Evolutionary conservation across 1,284 basidiomycete species (phyloP), one percentile per base, ranked within the genome.

Genomic region (Puccinia triticina): DNA sequence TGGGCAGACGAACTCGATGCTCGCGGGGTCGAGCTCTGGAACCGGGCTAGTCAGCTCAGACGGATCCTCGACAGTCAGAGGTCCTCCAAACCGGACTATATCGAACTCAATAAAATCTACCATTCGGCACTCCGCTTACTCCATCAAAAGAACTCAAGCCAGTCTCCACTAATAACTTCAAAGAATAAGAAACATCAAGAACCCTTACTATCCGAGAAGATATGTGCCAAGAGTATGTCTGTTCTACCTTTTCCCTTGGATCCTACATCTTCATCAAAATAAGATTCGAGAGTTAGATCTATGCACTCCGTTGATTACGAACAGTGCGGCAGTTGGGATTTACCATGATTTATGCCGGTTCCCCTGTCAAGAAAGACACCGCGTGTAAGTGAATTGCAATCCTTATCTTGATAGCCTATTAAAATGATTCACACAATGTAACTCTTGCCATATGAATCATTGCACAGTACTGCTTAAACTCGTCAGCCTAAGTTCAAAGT

Each of bases 11-110:
- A 82, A 34, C 73, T 82, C 14, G 81, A 82, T 71, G 14, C 46
- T 16, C 59, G 46, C 12, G 81, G 81, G n/a, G 81, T 82, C 5
- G 73, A 82, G 53, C 53, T 82, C 26, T 82, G 81, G 81, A 82
- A 82, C 57, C 73, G 72, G 14, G 72, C 81, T 11, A 76, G 73
- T 69, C 57, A 59, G 34, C 40, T 82, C 14, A 82, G 64, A 59
- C 69, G 78, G 11, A 34, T 67, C 29, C 77, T 69, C 23, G 53
- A 69, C 40, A 57, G 18, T 43, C 46, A 37, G 55, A n/a, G 34
- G 4, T 59, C 40, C 23, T 66, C 50, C 21, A 34, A 79, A 21
- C 48, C 77, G 14, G 50, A 67, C 64, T 53, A 26, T 34, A 55
- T 66, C 37, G 48, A 71, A 66, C 32, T 43, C 46, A 71, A 71